phyloP scores from a whole-genome alignment of 306 rosid species.

The Castanea crenata region DNA sequence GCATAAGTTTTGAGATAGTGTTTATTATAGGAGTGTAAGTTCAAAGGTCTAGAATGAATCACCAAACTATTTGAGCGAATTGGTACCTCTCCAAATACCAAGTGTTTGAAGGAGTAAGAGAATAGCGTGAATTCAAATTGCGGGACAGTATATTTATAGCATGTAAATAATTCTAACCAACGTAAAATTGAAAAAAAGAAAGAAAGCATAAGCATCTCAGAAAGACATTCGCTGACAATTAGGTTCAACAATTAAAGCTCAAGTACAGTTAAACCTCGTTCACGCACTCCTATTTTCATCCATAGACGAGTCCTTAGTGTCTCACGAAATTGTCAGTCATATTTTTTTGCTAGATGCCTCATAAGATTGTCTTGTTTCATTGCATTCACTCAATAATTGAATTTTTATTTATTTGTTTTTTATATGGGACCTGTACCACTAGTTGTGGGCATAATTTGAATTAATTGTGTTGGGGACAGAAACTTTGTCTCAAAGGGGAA shows the following conservation, averaged over 20 bases:
- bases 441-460: conserved; percentile 29
- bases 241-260: not conserved
- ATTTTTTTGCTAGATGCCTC: not conserved
- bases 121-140: too few relatives aligned
- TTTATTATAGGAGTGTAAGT: not conserved
- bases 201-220: too few relatives aligned
- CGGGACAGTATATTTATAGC: too few relatives aligned
- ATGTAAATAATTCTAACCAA: too few relatives aligned
- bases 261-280: not conserved
- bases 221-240: not conserved
- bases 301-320: conserved; percentile 2
- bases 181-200: too few relatives aligned
- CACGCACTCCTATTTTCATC: not conserved
- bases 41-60: not conserved
- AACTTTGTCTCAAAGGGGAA: conserved; percentile 23
- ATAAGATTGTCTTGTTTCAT: conserved; percentile 1
- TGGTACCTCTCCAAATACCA: too few relatives aligned
- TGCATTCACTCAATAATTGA: conserved; percentile 17
- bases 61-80: too few relatives aligned
- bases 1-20: not conserved
- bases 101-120: too few relatives aligned
- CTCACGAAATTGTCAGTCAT: conserved; percentile 4
- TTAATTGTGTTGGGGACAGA: conserved; percentile 35
- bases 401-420: not conserved
- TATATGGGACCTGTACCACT: conserved; percentile 13